These are phyloP conservation scores for Cladosporium colombiae DNA, from an alignment of 2,329 filamentous ascomycete genomes.

Conservation along the genomic window DNA sequence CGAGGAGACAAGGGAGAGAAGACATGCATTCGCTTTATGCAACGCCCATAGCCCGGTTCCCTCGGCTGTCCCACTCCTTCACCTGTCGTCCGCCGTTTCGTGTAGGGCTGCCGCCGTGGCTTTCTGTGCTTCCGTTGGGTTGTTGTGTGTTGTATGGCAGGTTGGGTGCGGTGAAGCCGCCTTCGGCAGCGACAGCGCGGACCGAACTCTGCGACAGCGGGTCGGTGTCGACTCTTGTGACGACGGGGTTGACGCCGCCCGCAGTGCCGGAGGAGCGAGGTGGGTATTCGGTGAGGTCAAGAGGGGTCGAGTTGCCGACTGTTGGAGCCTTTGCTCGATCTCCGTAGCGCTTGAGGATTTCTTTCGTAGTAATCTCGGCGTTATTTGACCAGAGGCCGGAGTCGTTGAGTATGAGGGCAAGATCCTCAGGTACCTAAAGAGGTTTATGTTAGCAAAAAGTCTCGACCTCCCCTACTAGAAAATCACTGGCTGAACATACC, in stretches of 20 bases:
- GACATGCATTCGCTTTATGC: background rate
- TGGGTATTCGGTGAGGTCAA: constrained; percentile 47
- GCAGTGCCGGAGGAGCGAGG: constrained; percentile 21
- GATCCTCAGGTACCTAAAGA: constrained; percentile 82
- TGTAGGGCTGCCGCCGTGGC: constrained; percentile 15
- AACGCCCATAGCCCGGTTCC: constrained; percentile 12
- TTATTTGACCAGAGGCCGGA: constrained; percentile 76
- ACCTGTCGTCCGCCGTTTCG: constrained; percentile 10
- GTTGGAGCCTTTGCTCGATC: constrained; percentile 68
- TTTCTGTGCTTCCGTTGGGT: constrained; percentile 16
- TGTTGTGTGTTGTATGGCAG: constrained; percentile 18
- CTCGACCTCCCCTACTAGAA: background rate
- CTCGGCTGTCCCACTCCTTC: constrained; percentile 14
- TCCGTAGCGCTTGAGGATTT: constrained; percentile 91
- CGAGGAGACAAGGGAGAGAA: background rate
- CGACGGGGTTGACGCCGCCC: constrained; percentile 49
- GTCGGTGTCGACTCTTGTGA: constrained; percentile 82
- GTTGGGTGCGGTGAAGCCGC: constrained; percentile 16
- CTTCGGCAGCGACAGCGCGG: constrained; percentile 61
- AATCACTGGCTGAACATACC: constrained; percentile 59
- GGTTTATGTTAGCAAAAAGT: background rate
- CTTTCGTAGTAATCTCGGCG: constrained; percentile 91
- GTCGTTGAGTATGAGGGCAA: constrained; percentile 83
- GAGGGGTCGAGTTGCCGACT: constrained; percentile 54
- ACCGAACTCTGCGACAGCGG: constrained; percentile 73